Evolutionary conservation across 495 filamentous ascomycete species (phyloP), one percentile per base, ranked within the genome.

Genomic region (Penicillium ucsense): DNA sequence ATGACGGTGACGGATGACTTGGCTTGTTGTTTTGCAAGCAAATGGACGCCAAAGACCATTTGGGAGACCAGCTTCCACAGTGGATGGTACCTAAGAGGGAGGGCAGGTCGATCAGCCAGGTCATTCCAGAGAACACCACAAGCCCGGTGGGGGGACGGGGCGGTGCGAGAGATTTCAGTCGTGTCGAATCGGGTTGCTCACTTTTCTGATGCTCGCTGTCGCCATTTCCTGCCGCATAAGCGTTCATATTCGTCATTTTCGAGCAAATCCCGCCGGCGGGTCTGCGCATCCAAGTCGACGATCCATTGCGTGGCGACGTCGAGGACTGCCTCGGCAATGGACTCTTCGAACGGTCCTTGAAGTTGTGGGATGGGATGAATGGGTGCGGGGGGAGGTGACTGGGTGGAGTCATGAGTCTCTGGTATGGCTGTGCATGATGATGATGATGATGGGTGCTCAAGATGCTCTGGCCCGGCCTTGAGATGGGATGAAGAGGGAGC

Each of bases 321-420:
- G 7, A 79, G 77, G 12, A 61, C 52, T 20, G 84, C 81, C 56
- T 95, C 89, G 29, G 78, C 52, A 45, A 98, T 84, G 3, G 89
- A 95, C 65, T 98, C 92, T 59, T 91, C 85, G 59, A 97, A 96
- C 41, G 92, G 87, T 41, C 80, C 86, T 59, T 96, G 92, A 75
- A 98, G 85, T 43, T 80, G 79, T 10, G 81, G 65, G 46, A 98
- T 85, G 3, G 92, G 92, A 65, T 48, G 46, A 2, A 35, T 32
- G 30, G 46, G 39, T 5, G 31, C 36, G 0, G 46, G n/a, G n/a
- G 8, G 46, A 36, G 10, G 46, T 4, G 8, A 35, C 20, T 9
- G 37, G 9, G 5, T n/a, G 37, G 37, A 5, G 10, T 20, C 20
- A 20, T 20, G 20, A 20, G 20, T 20, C 20, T 20, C 20, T 20